Evolutionary conservation across 2,329 filamentous ascomycete genomes (phyloP).

Genomic region (Ceratocystiopsis sp.): DNA sequence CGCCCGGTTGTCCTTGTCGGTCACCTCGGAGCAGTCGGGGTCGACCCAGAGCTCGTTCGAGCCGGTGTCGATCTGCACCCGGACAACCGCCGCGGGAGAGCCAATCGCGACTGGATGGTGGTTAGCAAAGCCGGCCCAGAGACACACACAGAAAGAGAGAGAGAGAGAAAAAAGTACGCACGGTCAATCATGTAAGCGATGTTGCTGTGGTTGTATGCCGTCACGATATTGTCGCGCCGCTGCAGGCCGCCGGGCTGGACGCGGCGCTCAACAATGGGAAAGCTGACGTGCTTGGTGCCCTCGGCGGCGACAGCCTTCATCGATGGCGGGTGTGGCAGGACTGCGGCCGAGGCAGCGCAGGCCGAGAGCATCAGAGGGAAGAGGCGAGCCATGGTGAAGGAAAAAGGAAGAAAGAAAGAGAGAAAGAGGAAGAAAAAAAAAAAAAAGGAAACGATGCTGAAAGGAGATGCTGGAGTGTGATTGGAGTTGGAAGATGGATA

Average conservation of each 20-base stretch:
- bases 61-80: constrained; percentile 35
- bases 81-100: constrained; percentile 29
- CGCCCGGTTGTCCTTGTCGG: constrained; percentile 12
- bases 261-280: constrained; percentile 5
- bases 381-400: constrained; percentile 1
- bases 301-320: neutral
- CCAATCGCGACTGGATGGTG: constrained; percentile 22
- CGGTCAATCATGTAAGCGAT: constrained; percentile 8
- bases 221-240: constrained; percentile 3
- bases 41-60: constrained; percentile 43
- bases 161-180: no score
- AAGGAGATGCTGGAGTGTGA: no score
- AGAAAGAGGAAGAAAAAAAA: neutral
- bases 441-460: neutral
- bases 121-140: no score
- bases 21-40: constrained; percentile 31
- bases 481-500: neutral
- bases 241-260: neutral
- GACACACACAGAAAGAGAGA: no score
- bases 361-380: constrained; percentile 5
- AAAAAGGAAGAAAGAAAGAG: neutral
- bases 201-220: constrained; percentile 7
- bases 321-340: neutral
- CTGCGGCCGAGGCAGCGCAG: constrained; percentile 1
- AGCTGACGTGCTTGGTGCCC: constrained; percentile 1